Base-by-base conservation (phyloP, 768 basidiomycete genomes). In the Xerocomellus intermedius region DNA sequence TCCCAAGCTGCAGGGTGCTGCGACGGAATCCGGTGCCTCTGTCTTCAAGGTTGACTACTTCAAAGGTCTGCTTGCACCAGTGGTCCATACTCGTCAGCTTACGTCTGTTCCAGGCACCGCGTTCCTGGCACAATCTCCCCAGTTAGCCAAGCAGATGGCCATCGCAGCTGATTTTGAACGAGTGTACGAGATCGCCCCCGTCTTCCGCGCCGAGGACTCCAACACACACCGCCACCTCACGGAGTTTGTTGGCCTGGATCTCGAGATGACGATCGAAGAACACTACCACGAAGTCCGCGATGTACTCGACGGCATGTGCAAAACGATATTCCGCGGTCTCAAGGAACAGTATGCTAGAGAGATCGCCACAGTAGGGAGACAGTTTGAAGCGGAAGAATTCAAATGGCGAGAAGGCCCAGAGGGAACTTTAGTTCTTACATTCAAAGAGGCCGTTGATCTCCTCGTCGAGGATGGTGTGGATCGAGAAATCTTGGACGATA, bases 11-110 rank as follows among this genome's bases (percentile, higher is more conserved):
- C 94, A 98, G 70, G 94, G 92, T 39, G 89, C 97, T 33, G 95
- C 97, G 9, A 98, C 97, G 2, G 97, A 98, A 74, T 91, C 89
- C 13, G 97, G 97, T 9, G 92, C 97, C 41, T 91, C 90, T 35
- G 97, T 99, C 37, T 99, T 98, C 82, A 94, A 95, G 78, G 97
- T 98, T 42, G 82, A 82, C 66, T 98, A 99, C 73, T 99, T 98
- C 79, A 96, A 97, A 80, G 92, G 95, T 53, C 19, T 47, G 51
- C n/a, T 28, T 26, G 33, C 26, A 19, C 26, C 21, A 17, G 16
- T 50, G 19, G 56, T 55, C 38, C 47, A 14, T 37, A n/a, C 26
- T 33, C 17, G 6, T 52, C 17, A 37, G 8, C 54, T 61, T 17
- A 60, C 21, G 10, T 28, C 33, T 7, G 6, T 48, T 19, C n/a